phyloP scores from a whole-genome alignment of 2,329 filamentous ascomycete genomes.

The Coniochaeta hoffmannii region DNA sequence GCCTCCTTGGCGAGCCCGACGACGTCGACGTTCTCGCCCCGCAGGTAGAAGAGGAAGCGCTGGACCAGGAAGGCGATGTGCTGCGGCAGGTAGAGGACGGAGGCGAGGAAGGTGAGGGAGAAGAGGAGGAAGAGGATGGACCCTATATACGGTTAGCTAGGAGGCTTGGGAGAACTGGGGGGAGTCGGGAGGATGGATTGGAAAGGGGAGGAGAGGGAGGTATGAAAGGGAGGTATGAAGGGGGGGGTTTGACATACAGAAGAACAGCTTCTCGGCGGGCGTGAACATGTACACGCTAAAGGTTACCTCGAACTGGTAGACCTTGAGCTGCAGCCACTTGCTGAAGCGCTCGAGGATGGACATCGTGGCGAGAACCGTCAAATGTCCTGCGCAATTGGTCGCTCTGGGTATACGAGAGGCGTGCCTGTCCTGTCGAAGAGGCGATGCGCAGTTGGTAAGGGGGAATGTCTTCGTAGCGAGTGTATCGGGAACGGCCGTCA shows the following conservation, averaged over 20 bases:
- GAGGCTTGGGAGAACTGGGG: neutral
- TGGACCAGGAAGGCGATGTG: slow-evolving; percentile 76
- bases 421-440: too few species aligned
- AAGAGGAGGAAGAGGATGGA: slow-evolving; percentile 86
- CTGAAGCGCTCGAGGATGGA: slow-evolving; percentile 48
- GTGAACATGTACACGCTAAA: slow-evolving; percentile 97
- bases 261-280: slow-evolving; percentile 90
- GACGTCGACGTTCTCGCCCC: slow-evolving; percentile 52
- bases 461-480: too few species aligned
- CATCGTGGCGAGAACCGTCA: slow-evolving; percentile 31
- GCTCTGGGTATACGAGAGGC: too few species aligned
- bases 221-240: neutral
- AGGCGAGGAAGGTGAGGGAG: slow-evolving; percentile 78
- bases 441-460: too few species aligned
- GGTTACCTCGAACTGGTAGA: slow-evolving; percentile 97
- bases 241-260: slow-evolving; percentile 58
- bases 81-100: slow-evolving; percentile 86
- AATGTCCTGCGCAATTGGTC: too few species aligned
- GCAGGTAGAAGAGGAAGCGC: slow-evolving; percentile 91
- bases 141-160: slow-evolving; percentile 46
- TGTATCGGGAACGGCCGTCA: too few species aligned
- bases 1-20: slow-evolving; percentile 27
- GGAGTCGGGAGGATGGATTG: neutral
- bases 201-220: neutral
- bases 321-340: slow-evolving; percentile 87